A percentile compares a stretch with the other conserved stretches of the same genome.
Conservation (phyloP, 768 basidiomycete species). For the Pholiota conissans region DNA sequence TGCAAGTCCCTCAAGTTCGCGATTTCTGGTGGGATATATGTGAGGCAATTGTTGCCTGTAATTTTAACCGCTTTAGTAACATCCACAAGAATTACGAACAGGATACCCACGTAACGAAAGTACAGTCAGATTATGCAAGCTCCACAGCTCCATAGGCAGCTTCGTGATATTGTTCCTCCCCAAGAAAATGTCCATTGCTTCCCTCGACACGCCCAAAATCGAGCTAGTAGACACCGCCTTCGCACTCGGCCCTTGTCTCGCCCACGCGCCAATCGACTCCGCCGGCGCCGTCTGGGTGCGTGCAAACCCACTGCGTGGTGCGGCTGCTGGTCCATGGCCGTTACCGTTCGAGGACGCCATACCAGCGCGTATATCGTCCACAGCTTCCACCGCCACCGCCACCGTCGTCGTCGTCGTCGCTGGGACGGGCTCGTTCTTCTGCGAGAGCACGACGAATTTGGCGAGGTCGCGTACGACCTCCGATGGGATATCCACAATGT, state of each 20-base stretch:
- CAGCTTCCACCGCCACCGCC: neutral
- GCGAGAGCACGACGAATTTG: slow-evolving; percentile 44
- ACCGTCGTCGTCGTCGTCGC: too few relatives aligned
- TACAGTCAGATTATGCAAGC: slow-evolving; percentile 55
- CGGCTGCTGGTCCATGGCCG: neutral
- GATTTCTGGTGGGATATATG: slow-evolving; percentile 64
- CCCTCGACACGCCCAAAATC: slow-evolving; percentile 40
- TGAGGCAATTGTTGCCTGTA: slow-evolving; percentile 57
- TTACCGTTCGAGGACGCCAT: neutral
- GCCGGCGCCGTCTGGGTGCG: slow-evolving; percentile 28
- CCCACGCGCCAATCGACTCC: slow-evolving; percentile 13
- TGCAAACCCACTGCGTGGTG: slow-evolving; percentile 13
- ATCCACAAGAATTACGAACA: neutral
- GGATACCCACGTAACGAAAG: slow-evolving; percentile 57
- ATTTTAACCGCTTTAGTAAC: too few relatives aligned
- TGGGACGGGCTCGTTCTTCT: slow-evolving; percentile 6
- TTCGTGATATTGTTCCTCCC: slow-evolving; percentile 50
- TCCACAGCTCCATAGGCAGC: slow-evolving; percentile 60
- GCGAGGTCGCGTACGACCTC: slow-evolving; percentile 47
- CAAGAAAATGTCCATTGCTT: slow-evolving; percentile 58
- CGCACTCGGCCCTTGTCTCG: slow-evolving; percentile 24
- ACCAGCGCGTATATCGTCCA: slow-evolving; percentile 3
- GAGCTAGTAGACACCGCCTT: slow-evolving; percentile 30
- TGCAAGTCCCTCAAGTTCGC: slow-evolving; percentile 49
- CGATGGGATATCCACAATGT: slow-evolving; percentile 50